These are phyloP conservation scores for Saccharomycopsis guyanensis DNA, from an alignment of 805 yeast species.

Conservation along the genomic window DNA sequence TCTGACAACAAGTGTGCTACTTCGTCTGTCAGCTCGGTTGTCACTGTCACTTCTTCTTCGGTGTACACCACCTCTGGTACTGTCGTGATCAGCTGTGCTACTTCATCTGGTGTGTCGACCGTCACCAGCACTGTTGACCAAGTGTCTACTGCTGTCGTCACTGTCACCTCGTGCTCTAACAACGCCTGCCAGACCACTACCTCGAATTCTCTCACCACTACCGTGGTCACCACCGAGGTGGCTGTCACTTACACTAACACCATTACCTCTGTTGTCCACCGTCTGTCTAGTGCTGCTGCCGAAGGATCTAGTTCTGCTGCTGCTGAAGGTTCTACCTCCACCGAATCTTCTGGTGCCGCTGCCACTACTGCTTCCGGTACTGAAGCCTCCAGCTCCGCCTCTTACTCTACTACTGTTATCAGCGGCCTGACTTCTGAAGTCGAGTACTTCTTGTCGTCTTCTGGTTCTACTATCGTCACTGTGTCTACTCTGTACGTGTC, in stretches of 20 bases:
- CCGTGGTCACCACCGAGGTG: neutral
- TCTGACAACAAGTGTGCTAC: constrained; percentile 21
- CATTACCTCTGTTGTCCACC: neutral
- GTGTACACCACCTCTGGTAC: neutral
- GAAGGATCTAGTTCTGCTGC: constrained; percentile 6
- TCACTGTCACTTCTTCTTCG: constrained; percentile 22
- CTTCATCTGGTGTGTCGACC: constrained; percentile 9
- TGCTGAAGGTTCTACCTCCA: neutral
- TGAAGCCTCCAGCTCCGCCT: neutral
- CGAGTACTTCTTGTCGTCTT: constrained; percentile 13
- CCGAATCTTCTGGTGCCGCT: constrained; percentile 2
- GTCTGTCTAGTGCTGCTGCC: constrained; percentile 14
- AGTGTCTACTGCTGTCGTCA: constrained; percentile 17
- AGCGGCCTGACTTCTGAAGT: constrained; percentile 15
- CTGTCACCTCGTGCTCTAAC: constrained; percentile 22
- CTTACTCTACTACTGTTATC: constrained; percentile 13
- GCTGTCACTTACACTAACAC: neutral
- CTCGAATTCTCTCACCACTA: neutral
- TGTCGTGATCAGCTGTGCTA: neutral
- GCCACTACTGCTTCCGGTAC: neutral
- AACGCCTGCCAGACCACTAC: constrained; percentile 6
- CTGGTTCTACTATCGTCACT: constrained; percentile 16
- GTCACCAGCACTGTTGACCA: constrained; percentile 14
- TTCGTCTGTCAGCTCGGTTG: constrained; percentile 19
- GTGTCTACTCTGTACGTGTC: constrained; percentile 12